Conservation (phyloP, 73 alveolate species). For the Stentor roeselii region DNA sequence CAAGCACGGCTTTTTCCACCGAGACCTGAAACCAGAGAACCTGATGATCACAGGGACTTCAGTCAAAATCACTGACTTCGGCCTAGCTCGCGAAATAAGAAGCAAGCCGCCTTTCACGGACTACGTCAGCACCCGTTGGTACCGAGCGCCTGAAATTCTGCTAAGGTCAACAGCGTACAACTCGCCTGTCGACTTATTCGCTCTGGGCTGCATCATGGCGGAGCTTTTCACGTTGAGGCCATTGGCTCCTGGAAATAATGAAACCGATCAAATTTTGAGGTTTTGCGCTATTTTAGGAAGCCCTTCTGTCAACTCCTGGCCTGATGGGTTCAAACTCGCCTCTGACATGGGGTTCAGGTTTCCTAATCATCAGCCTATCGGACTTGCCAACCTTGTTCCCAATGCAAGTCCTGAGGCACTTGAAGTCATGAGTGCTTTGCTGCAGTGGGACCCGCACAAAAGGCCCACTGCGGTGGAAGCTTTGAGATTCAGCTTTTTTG, state of each 20-base stretch:
- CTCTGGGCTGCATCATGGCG: constrained; percentile 98
- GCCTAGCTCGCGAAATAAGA: constrained; percentile 99
- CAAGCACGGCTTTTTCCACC: constrained; percentile 99
- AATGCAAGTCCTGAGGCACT: constrained; percentile 92
- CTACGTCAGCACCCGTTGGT: constrained; percentile 99
- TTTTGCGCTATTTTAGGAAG: constrained; percentile 98
- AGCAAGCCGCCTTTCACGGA: constrained; percentile 99
- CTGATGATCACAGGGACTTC: constrained; percentile 85
- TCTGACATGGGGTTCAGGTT: constrained; percentile 70
- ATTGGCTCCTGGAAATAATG: constrained; percentile 96
- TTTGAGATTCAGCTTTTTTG: background rate
- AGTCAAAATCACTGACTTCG: constrained; percentile 99
- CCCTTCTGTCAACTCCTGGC: constrained; percentile 90
- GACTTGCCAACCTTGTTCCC: constrained; percentile 61
- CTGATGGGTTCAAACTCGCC: constrained; percentile 91
- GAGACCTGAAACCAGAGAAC: constrained; percentile 99
- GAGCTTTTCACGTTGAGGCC: constrained; percentile 96
- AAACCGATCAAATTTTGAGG: constrained; percentile 95
- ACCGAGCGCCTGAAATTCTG: constrained; percentile 98
- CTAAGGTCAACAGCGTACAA: constrained; percentile 93
- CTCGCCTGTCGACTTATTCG: constrained; percentile 99
- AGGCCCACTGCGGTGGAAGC: constrained; percentile 91
- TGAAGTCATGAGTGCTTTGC: constrained; percentile 77
- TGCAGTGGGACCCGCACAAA: constrained; percentile 93
- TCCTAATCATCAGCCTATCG: constrained; percentile 71